phyloP scores from a whole-genome alignment of 2,329 filamentous ascomycete species.

The Verticillium albo-atrum region DNA sequence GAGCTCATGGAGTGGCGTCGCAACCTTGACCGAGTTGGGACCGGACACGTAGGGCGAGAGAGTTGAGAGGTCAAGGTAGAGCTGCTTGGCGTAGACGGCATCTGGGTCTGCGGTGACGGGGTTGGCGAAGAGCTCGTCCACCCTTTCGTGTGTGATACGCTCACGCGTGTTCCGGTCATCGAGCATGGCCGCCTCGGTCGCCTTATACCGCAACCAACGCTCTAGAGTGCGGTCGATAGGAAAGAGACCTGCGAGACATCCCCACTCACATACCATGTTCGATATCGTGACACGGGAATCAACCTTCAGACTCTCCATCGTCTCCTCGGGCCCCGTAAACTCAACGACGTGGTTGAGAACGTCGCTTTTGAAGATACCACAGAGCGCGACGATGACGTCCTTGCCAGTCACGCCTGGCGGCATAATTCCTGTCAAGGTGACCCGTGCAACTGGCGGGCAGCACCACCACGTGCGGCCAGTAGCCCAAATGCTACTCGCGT shows the following conservation, averaged over 20 bases:
- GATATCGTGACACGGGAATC: slow-evolving; percentile 69
- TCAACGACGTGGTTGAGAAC: slow-evolving; percentile 91
- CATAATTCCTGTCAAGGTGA: slow-evolving; percentile 71
- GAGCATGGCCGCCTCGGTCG: slow-evolving; percentile 64
- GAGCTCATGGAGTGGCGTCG: slow-evolving; percentile 71
- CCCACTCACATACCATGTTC: slow-evolving; percentile 84
- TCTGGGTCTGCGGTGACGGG: slow-evolving; percentile 67
- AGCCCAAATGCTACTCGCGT: slow-evolving; percentile 81
- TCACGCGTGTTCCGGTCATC: slow-evolving; percentile 42
- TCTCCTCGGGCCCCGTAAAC: slow-evolving; percentile 76
- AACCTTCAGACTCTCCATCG: slow-evolving; percentile 65
- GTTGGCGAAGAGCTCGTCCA: slow-evolving; percentile 69
- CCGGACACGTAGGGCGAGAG: slow-evolving; percentile 81
- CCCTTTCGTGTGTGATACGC: slow-evolving; percentile 66
- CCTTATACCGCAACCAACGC: slow-evolving; percentile 72
- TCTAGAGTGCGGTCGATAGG: slow-evolving; percentile 72
- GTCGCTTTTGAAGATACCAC: slow-evolving; percentile 78
- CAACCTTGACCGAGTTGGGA: slow-evolving; percentile 86
- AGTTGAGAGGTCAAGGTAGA: slow-evolving; percentile 78
- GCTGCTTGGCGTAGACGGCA: slow-evolving; percentile 76
- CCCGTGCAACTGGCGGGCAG: slow-evolving; percentile 75
- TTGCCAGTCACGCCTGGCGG: slow-evolving; percentile 84
- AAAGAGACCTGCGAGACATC: slow-evolving; percentile 56
- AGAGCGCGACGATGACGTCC: slow-evolving; percentile 88
- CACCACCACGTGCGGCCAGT: slow-evolving; percentile 86